phyloP scores from a whole-genome alignment of 768 basidiomycete species.

The Pleurotus sapidus region DNA sequence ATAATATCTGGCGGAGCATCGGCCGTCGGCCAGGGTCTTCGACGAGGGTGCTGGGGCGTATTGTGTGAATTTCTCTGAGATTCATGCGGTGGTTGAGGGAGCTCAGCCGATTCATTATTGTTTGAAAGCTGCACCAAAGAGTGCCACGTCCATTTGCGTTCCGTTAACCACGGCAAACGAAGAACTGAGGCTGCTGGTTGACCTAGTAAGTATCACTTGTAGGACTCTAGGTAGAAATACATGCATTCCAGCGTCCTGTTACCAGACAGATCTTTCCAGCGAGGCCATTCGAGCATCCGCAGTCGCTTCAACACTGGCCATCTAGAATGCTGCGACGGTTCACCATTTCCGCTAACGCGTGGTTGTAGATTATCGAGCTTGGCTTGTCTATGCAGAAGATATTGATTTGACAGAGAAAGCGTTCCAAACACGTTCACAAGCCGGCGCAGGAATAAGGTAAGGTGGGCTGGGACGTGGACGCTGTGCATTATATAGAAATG shows the following conservation, averaged over 20 bases:
- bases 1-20: constrained; percentile 42
- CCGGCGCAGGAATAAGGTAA: constrained; percentile 59
- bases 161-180: constrained; percentile 7
- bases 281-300: background rate
- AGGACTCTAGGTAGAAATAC: background rate
- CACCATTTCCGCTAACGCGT: background rate
- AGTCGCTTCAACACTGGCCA: constrained; percentile 3
- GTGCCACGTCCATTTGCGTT: background rate
- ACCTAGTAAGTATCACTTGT: background rate
- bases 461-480: constrained; percentile 53
- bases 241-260: background rate
- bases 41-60: constrained; percentile 13
- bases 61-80: constrained; percentile 2
- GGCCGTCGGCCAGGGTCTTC: constrained; percentile 16
- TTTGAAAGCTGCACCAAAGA: constrained; percentile 11
- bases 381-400: constrained; percentile 33
- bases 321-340: background rate
- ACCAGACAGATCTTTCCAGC: background rate
- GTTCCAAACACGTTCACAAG: constrained; percentile 67
- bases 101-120: background rate
- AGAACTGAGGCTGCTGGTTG: background rate
- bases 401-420: constrained; percentile 69
- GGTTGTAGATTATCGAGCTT: background rate
- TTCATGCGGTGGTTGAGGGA: constrained; percentile 9
- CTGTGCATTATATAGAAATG: constrained; percentile 29